phyloP scores from a whole-genome alignment of 2,329 filamentous ascomycete species.

The Westerdykella aurantiaca region DNA sequence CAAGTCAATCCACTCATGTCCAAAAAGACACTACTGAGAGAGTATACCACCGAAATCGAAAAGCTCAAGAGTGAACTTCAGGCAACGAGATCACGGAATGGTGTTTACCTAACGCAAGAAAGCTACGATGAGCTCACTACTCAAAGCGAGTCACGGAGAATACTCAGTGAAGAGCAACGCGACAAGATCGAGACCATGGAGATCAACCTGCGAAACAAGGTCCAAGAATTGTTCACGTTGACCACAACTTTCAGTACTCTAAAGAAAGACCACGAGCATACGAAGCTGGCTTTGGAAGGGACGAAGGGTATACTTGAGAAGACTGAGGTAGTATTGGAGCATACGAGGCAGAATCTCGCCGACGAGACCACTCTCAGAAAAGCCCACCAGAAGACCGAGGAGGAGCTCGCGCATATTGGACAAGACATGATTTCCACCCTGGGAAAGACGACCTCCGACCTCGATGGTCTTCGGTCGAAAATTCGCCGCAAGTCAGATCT shows the following conservation, averaged over 20 bases:
- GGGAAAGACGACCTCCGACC: constrained; percentile 69
- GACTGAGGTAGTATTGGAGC: constrained; percentile 75
- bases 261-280: constrained; percentile 84
- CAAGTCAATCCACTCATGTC: constrained; percentile 88
- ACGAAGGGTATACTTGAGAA: constrained; percentile 79
- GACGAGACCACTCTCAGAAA: constrained; percentile 76
- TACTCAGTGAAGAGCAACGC: constrained; percentile 84
- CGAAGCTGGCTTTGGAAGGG: constrained; percentile 64
- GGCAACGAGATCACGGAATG: constrained; percentile 85
- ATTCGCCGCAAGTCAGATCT: constrained; percentile 79
- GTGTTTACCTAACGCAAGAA: constrained; percentile 87
- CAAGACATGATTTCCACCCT: constrained; percentile 72
- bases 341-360: constrained; percentile 68
- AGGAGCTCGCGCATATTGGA: constrained; percentile 67
- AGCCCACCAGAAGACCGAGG: constrained; percentile 81
- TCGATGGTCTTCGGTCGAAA: constrained; percentile 78
- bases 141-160: constrained; percentile 85
- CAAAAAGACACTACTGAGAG: constrained; percentile 84
- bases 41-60: constrained; percentile 90
- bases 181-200: constrained; percentile 93
- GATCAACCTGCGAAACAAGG: constrained; percentile 82
- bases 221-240: constrained; percentile 82
- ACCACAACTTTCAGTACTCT: constrained; percentile 82
- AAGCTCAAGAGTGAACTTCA: constrained; percentile 91
- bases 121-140: constrained; percentile 86